phyloP scores from a whole-genome alignment of 208 protist species.

The Phytomonas sp. region DNA sequence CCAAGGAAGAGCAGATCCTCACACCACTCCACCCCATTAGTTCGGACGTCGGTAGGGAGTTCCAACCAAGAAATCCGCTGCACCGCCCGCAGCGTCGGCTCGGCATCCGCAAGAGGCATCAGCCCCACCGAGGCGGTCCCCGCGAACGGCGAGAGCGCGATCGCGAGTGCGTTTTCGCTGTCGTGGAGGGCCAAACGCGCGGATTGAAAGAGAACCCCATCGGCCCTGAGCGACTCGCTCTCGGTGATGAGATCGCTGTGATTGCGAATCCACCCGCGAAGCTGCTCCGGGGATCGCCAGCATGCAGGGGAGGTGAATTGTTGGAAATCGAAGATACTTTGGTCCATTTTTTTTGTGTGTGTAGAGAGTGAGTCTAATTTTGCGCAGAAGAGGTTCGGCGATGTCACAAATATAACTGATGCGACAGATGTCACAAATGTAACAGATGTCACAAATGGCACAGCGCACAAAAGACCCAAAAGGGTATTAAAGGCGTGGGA shows the following conservation, averaged over 20 bases:
- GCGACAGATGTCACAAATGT: no score
- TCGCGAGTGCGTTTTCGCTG: constrained; percentile 47
- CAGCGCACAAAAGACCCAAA: no score
- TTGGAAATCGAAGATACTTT: constrained; percentile 55
- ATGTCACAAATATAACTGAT: no score
- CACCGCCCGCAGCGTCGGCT: constrained; percentile 29
- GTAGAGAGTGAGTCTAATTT: no score
- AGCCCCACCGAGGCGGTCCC: constrained; percentile 51
- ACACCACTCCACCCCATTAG: constrained; percentile 52
- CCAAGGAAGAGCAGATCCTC: constrained; percentile 55
- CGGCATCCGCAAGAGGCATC: constrained; percentile 26
- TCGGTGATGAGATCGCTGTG: constrained; percentile 50
- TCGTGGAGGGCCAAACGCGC: constrained; percentile 50
- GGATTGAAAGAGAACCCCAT: constrained; percentile 45
- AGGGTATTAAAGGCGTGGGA: no score
- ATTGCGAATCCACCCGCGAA: constrained; percentile 71
- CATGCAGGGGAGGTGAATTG: constrained; percentile 51
- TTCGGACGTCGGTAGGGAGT: constrained; percentile 25
- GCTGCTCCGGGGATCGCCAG: constrained; percentile 68
- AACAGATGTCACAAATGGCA: no score
- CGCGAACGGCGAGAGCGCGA: constrained; percentile 48
- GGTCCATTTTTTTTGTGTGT: no score
- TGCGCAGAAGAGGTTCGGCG: no score
- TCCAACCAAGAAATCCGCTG: constrained; percentile 67
- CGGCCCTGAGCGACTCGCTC: constrained; percentile 30